Percentiles rank a stretch among this genome's conserved stretches.
Conservation (phyloP, 306 rosid genomes). For the Comarum palustre region DNA sequence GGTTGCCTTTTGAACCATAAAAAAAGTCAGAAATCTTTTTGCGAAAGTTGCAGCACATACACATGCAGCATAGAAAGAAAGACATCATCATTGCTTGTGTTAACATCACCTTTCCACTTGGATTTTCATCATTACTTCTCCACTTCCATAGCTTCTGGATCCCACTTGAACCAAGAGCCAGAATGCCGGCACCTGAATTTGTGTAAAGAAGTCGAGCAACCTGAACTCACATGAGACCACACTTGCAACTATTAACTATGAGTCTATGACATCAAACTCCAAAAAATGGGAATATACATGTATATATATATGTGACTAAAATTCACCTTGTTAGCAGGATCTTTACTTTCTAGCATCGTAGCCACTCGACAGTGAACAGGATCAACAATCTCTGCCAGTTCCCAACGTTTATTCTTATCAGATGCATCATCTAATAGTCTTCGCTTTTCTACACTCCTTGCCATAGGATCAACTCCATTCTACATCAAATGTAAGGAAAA, state of each 20-base stretch:
- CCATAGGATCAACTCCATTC: conserved; percentile 50
- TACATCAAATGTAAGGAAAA: conserved; percentile 3
- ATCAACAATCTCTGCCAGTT: conserved; percentile 58
- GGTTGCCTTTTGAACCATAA: conserved; percentile 51
- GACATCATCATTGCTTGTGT: neutral
- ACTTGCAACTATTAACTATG: neutral
- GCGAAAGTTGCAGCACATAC: neutral
- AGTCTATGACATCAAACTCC: neutral
- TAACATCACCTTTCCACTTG: conserved; percentile 52
- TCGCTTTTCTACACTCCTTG: conserved; percentile 51
- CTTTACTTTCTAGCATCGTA: conserved; percentile 54
- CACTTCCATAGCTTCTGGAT: conserved; percentile 73
- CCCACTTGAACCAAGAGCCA: conserved; percentile 70
- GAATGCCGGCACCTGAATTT: conserved; percentile 57
- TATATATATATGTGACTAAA: neutral
- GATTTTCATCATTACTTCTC: conserved; percentile 60
- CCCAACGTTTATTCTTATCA: conserved; percentile 58
- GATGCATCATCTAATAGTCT: conserved; percentile 50
- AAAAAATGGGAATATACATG: neutral
- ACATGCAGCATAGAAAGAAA: neutral
- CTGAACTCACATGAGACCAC: conserved; percentile 25
- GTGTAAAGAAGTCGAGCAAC: conserved; percentile 64
- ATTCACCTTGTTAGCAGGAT: conserved; percentile 58
- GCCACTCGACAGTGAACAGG: conserved; percentile 56
- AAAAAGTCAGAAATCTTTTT: conserved; percentile 24